Percentiles rank a stretch among this genome's conserved stretches.
These are phyloP conservation scores for Hymenoscyphus fraxineus DNA, from an alignment of 2,329 filamentous ascomycete species.

Conservation along the genomic window DNA sequence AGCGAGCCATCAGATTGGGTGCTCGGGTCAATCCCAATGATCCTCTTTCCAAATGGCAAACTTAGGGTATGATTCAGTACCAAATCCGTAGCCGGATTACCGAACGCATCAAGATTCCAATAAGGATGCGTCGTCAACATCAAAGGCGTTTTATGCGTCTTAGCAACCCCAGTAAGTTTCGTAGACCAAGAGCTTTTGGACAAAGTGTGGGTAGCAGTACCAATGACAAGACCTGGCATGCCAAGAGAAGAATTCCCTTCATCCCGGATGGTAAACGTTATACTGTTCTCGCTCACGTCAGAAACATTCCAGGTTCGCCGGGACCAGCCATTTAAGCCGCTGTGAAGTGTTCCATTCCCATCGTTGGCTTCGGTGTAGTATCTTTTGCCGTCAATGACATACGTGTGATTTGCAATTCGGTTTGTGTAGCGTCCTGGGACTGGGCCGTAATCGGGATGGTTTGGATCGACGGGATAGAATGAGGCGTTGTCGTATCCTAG, in stretches of 20 bases:
- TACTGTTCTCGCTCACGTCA: slow-evolving; percentile 49
- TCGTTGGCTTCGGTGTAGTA: slow-evolving; percentile 54
- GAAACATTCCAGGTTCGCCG: slow-evolving; percentile 62
- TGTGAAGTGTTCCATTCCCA: slow-evolving; percentile 56
- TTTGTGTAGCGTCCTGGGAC: slow-evolving; percentile 75
- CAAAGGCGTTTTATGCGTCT: slow-evolving; percentile 72
- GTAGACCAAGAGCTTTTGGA: slow-evolving; percentile 63
- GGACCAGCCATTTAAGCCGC: slow-evolving; percentile 68
- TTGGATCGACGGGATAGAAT: slow-evolving; percentile 59
- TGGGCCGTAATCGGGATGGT: slow-evolving; percentile 65
- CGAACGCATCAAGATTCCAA: slow-evolving; percentile 74
- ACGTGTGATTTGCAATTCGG: slow-evolving; percentile 72
- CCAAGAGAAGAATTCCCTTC: slow-evolving; percentile 50
- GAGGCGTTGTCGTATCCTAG: slow-evolving; percentile 71
- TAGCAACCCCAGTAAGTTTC: slow-evolving; percentile 65
- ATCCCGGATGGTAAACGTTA: slow-evolving; percentile 64
- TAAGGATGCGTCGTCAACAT: slow-evolving; percentile 66
- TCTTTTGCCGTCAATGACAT: slow-evolving; percentile 54
- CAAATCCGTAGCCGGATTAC: slow-evolving; percentile 58
- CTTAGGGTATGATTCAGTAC: slow-evolving; percentile 68
- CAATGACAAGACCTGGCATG: slow-evolving; percentile 58
- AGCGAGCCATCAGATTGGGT: slow-evolving; percentile 72
- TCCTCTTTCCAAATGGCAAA: slow-evolving; percentile 66
- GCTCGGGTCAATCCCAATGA: slow-evolving; percentile 64
- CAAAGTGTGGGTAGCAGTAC: slow-evolving; percentile 62